These are phyloP conservation scores for Lathyrus oleraceus DNA, from an alignment of 306 rosid species.

Conservation along the genomic window DNA sequence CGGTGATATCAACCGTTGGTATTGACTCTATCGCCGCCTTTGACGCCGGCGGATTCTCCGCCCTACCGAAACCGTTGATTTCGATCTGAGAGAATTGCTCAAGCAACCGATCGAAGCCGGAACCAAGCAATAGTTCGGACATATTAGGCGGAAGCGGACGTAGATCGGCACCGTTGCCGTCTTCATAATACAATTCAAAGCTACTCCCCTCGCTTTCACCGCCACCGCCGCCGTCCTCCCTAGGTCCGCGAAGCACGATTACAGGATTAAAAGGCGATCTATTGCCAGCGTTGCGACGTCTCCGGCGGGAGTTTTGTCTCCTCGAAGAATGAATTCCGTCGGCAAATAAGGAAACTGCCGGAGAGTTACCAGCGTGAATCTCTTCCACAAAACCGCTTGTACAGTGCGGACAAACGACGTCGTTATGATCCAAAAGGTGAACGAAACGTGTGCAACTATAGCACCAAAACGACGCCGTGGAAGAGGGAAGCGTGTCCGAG, in stretches of 20 bases:
- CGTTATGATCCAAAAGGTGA: conserved; percentile 38
- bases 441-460: conserved; percentile 73
- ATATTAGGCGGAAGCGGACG: conserved; percentile 69
- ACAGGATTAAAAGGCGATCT: conserved; percentile 79
- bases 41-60: conserved; percentile 84
- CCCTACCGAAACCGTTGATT: conserved; percentile 65
- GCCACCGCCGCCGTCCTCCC: conserved; percentile 27
- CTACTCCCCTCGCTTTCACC: conserved; percentile 43
- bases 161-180: conserved; percentile 73
- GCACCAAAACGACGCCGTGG: conserved; percentile 86
- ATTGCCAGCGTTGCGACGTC: conserved; percentile 53
- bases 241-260: conserved; percentile 68
- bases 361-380: conserved; percentile 50
- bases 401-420: conserved; percentile 73
- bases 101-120: conserved; percentile 77
- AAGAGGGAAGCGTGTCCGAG: conserved; percentile 39
- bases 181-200: conserved; percentile 75
- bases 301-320: conserved; percentile 53
- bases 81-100: conserved; percentile 86
- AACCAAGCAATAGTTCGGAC: conserved; percentile 76
- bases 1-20: conserved; percentile 69
- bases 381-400: conserved; percentile 73
- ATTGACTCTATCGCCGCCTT: conserved; percentile 82
- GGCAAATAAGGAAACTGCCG: conserved; percentile 42
- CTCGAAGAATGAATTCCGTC: conserved; percentile 36